These are phyloP conservation scores for Sugiyamaella paludigena DNA, from an alignment of 1,139 yeast genomes.

Conservation along the genomic window DNA sequence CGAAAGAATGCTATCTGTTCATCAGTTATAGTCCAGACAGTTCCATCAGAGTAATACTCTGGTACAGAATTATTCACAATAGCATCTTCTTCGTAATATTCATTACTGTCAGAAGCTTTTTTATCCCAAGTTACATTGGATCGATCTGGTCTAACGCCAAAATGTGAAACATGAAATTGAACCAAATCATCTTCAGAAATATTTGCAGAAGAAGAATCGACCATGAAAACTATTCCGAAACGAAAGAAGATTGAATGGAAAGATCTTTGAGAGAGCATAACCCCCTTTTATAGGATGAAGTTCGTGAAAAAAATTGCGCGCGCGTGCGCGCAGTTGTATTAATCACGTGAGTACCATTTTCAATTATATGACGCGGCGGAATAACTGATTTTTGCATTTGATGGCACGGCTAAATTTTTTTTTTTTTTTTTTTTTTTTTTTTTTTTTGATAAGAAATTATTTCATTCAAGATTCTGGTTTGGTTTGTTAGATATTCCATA, in stretches of 20 bases:
- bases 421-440: constrained; percentile 10
- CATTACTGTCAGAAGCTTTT: not conserved
- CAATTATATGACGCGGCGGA: not conserved
- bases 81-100: not conserved
- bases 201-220: not conserved
- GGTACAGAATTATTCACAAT: not conserved
- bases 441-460: constrained; percentile 1
- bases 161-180: constrained; percentile 20
- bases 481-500: not conserved
- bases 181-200: constrained; percentile 17
- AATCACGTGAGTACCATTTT: not conserved
- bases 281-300: not conserved
- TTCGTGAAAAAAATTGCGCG: not conserved
- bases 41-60: constrained; percentile 27
- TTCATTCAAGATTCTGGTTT: not conserved
- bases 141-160: constrained; percentile 16
- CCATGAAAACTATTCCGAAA: too few species aligned
- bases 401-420: constrained; percentile 3
- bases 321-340: not conserved
- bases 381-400: not conserved
- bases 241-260: not conserved
- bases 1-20: constrained; percentile 31
- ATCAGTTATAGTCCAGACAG: constrained; percentile 29
- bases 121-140: not conserved
- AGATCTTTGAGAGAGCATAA: too few species aligned